Conservation (phyloP, 2,329 filamentous ascomycete species). For the Fusarium hainanense region DNA sequence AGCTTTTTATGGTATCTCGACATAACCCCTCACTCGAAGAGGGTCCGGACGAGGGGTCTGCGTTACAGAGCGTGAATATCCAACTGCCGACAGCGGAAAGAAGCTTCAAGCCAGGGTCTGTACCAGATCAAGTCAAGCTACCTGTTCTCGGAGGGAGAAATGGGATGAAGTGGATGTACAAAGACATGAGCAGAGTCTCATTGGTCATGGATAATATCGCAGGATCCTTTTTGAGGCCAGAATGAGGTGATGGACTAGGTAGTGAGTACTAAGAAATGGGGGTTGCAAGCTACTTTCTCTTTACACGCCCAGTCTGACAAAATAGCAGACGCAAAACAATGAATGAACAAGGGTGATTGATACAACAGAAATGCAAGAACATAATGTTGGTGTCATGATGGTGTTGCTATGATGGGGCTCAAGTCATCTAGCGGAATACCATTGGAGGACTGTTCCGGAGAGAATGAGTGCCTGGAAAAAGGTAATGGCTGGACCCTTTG, state of each 20-base stretch:
- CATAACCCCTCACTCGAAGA: neutral
- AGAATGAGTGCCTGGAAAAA: neutral
- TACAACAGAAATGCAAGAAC: neutral
- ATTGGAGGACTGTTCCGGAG: neutral
- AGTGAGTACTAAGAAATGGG: neutral
- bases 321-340: neutral
- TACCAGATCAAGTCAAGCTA: conserved; percentile 17
- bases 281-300: neutral
- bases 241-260: conserved; percentile 21
- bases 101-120: conserved; percentile 10
- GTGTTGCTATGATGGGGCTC: neutral
- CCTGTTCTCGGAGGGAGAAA: accelerated
- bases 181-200: conserved; percentile 4
- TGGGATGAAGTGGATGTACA: neutral
- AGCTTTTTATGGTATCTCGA: conserved; percentile 27
- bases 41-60: neutral
- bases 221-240: conserved; percentile 9
- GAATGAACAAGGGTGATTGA: neutral
- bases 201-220: conserved; percentile 2
- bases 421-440: neutral
- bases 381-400: conserved; percentile 32
- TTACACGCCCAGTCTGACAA: neutral
- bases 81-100: conserved; percentile 22
- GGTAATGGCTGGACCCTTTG: neutral
- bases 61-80: neutral